Evolutionary conservation across 1,284 basidiomycete species (phyloP), one percentile per base, ranked within the genome.

Genomic region (Violaceomyces palustris): DNA sequence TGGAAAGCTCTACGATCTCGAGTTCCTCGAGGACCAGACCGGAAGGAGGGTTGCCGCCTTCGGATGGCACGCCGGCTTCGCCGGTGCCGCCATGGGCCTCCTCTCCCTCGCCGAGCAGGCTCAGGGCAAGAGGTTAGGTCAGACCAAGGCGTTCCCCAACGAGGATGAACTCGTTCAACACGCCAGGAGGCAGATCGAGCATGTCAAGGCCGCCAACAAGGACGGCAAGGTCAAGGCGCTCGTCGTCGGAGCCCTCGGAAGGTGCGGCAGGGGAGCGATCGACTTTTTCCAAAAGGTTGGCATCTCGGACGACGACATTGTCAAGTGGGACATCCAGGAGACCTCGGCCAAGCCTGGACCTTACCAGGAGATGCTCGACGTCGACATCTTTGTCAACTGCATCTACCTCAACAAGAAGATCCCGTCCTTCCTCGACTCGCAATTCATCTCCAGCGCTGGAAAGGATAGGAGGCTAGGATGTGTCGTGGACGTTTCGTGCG

Each of bases 341-440:
- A 99, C 94, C 6, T 51, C 52, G 11, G 87, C 86, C 67, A 94
- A 93, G 78, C 90, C 92, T 39, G 94, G 94, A 1, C 94, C 94
- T 0, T 99, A 97, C 80, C 77, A 83, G 52, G 92, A 97, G 77
- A 89, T 99, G 57, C 80, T 98, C 33, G 89, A 93, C 62, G 93
- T 91, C 55, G 94, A 99, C 77, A 84, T 99, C 71, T 97, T 99
- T 70, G 84, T 99, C 80, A 99, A 99, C 79, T 98, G 94, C 82
- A 99, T 99, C 76, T 98, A 99, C 77, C 85, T 99, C 50, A 85
- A 83, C 39, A 82, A 85, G 40, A 79, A 82, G 57, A 98, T 98
- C 63, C 90, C 92, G 12, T 81, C 86, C 40, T 98, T 99, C 76
- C 60, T 98, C 50, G 87, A 86, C 10, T 75, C 75, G 29, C 83